These are phyloP conservation scores for Delphinella strobiligena DNA, from an alignment of 2,329 filamentous ascomycete species.

Conservation along the genomic window DNA sequence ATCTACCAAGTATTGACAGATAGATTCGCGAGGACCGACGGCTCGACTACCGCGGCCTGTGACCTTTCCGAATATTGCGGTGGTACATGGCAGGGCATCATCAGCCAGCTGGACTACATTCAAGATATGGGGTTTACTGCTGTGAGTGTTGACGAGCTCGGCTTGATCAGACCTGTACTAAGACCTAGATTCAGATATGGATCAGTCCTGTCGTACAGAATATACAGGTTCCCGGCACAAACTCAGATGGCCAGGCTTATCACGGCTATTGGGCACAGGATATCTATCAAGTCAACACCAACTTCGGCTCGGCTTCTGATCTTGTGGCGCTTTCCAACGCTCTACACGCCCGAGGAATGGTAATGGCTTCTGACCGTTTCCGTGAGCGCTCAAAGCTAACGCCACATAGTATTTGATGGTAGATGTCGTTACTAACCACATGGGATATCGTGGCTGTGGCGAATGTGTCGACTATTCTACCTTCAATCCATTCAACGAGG, in stretches of 20 bases:
- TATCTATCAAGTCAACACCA: slow-evolving; percentile 28
- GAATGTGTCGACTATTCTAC: slow-evolving; percentile 19
- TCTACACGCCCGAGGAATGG: slow-evolving; percentile 24
- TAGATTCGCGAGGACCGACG: slow-evolving; percentile 27
- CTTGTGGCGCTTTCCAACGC: slow-evolving; percentile 23
- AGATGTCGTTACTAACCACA: slow-evolving; percentile 25
- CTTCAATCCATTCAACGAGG: slow-evolving; percentile 28
- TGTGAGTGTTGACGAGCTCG: slow-evolving; percentile 33
- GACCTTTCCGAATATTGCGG: slow-evolving; percentile 40
- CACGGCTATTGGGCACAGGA: slow-evolving; percentile 46
- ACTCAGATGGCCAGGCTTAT: slow-evolving; percentile 30
- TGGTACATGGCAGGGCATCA: slow-evolving; percentile 47
- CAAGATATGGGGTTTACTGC: slow-evolving; percentile 49
- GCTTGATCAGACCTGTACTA: slow-evolving; percentile 4
- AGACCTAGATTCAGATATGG: slow-evolving; percentile 27
- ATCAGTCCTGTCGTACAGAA: slow-evolving; percentile 44
- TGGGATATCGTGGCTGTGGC: slow-evolving; percentile 21
- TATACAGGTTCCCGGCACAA: slow-evolving; percentile 20
- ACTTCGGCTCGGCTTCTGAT: slow-evolving; percentile 26
- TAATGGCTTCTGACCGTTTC: slow-evolving; percentile 9
- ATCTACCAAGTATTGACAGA: slow-evolving; percentile 34
- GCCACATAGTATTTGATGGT: slow-evolving; percentile 24
- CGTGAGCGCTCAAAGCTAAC: slow-evolving; percentile 7
- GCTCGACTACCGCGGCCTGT: slow-evolving; percentile 26
- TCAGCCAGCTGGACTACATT: slow-evolving; percentile 51